A percentile compares a stretch with the other conserved stretches of the same genome.
phyloP scores from a whole-genome alignment of 164 flowering plant genomes.

The Houttuynia cordata region DNA sequence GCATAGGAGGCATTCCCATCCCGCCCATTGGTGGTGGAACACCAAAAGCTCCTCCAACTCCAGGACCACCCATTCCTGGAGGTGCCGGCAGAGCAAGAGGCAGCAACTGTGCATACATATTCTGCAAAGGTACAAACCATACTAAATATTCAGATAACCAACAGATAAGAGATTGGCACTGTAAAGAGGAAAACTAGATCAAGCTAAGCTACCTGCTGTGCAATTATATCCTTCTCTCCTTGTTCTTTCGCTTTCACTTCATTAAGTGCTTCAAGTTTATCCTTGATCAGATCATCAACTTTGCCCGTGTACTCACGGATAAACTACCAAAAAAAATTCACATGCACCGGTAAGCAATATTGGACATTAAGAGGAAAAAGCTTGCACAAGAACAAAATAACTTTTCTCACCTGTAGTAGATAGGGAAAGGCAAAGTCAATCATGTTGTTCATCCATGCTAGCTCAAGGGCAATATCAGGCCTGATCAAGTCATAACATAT shows the following conservation, averaged over 20 bases:
- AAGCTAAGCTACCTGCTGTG: conserved; percentile 68
- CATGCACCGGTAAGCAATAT: too few relatives aligned
- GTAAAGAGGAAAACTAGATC: too few relatives aligned
- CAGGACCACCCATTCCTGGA: conserved; percentile 64
- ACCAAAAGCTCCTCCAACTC: conserved; percentile 41
- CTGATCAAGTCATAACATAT: conserved; percentile 89
- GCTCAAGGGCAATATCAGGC: conserved; percentile 88
- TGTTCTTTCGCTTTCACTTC: conserved; percentile 81
- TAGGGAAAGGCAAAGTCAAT: conserved; percentile 94
- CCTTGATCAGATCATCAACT: conserved; percentile 91
- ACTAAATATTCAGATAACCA: not conserved
- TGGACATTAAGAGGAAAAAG: not conserved
- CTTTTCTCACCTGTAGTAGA: conserved; percentile 62
- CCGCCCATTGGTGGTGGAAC: conserved; percentile 75
- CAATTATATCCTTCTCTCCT: conserved; percentile 86
- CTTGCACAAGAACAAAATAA: not conserved
- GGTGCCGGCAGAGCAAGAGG: conserved; percentile 99
- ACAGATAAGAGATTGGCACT: not conserved
- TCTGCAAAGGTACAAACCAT: conserved; percentile 37
- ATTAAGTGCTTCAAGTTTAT: conserved; percentile 61
- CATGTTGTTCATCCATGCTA: conserved; percentile 96
- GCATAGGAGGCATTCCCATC: conserved; percentile 99
- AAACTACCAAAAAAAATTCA: conserved; percentile 28
- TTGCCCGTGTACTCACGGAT: conserved; percentile 88
- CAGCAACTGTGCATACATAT: conserved; percentile 96